A percentile compares a stretch with the other conserved stretches of the same genome.
phyloP scores from a whole-genome alignment of 2,329 filamentous ascomycete genomes.

The Ascochyta rabiei region DNA sequence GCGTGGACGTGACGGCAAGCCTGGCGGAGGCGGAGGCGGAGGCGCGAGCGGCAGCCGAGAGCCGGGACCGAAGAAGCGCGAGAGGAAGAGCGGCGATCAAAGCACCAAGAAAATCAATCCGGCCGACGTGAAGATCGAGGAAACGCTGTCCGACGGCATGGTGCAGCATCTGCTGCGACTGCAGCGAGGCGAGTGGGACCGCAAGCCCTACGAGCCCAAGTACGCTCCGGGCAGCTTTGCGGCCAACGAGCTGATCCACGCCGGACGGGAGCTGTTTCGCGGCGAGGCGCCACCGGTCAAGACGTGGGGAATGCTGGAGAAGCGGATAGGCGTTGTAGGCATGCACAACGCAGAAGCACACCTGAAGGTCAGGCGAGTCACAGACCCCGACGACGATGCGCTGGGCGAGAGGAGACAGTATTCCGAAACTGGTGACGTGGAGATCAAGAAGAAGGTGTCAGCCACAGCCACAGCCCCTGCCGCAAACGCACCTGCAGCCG shows the following conservation, averaged over 20 bases:
- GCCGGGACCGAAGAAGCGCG: slow-evolving; percentile 30
- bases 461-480: neutral
- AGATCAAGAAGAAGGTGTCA: neutral
- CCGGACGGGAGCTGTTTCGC: slow-evolving; percentile 40
- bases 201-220: slow-evolving; percentile 43
- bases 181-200: slow-evolving; percentile 46
- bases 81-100: slow-evolving; percentile 14
- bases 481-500: neutral
- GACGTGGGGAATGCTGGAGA: slow-evolving; percentile 38
- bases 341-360: slow-evolving; percentile 42
- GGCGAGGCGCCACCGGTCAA: slow-evolving; percentile 41
- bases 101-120: slow-evolving; percentile 2
- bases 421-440: slow-evolving; percentile 8
- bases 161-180: slow-evolving; percentile 41
- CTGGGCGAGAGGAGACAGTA: slow-evolving; percentile 26
- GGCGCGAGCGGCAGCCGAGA: slow-evolving; percentile 13
- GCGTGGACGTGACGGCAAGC: slow-evolving; percentile 26
- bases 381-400: slow-evolving; percentile 26
- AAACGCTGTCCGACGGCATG: slow-evolving; percentile 37
- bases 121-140: slow-evolving; percentile 17
- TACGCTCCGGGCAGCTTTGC: slow-evolving; percentile 43
- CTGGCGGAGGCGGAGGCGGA: slow-evolving; percentile 17
- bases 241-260: slow-evolving; percentile 39
- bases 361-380: slow-evolving; percentile 32
- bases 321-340: slow-evolving; percentile 38